Percentiles rank a stretch among this genome's conserved stretches.
These are phyloP conservation scores for Fremontodendron californicum DNA, from an alignment of 345 rosid species.

Conservation along the genomic window DNA sequence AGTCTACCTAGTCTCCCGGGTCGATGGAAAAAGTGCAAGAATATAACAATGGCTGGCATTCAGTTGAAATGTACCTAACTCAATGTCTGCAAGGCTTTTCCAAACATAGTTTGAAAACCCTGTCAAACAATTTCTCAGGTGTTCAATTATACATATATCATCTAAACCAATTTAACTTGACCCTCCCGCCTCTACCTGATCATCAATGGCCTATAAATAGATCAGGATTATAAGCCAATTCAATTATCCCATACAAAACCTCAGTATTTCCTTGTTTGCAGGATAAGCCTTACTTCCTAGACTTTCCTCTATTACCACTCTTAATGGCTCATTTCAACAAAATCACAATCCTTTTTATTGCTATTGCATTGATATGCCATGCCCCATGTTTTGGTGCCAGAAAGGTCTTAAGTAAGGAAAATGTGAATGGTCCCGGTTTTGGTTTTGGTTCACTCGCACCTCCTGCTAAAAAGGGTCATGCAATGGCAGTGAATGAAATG, in stretches of 20 bases:
- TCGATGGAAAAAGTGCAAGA: not conserved
- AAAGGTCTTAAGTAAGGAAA: not conserved
- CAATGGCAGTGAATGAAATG: not conserved
- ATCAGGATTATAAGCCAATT: not conserved
- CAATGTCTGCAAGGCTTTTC: not conserved
- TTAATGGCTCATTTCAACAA: conserved; percentile 3
- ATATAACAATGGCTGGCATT: not conserved
- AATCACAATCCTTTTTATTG: not conserved
- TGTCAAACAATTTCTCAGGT: not conserved
- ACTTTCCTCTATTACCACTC: not conserved
- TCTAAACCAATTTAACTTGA: not conserved
- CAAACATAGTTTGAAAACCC: not conserved
- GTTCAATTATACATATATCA: not conserved
- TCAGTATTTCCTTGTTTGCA: not conserved
- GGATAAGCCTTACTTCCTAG: not conserved
- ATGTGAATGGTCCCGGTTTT: not conserved
- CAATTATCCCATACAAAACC: not conserved
- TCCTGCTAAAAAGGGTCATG: not conserved
- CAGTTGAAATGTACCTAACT: conserved; percentile 2
- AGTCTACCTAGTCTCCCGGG: not conserved
- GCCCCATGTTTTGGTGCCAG: not conserved
- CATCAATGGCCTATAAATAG: not conserved
- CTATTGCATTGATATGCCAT: not conserved
- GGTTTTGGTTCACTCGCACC: not conserved
- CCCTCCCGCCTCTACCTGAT: not conserved